Percentiles rank a stretch among this genome's conserved stretches.
Evolutionary conservation across 148 eudicot genomes (phyloP).

Genomic region (Limonium bicolor): DNA sequence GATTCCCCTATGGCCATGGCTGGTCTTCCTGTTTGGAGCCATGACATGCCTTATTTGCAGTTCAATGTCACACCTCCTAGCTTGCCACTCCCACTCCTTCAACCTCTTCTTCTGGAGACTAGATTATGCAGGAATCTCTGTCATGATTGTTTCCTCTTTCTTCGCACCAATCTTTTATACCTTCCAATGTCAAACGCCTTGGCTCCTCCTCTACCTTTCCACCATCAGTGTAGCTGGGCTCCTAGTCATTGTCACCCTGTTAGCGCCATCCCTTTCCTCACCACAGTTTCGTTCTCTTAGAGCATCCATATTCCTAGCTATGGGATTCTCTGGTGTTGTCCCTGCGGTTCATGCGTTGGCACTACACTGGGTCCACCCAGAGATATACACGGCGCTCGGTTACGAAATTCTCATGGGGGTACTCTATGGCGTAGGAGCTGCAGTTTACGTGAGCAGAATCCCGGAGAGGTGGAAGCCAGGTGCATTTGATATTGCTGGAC

Average conservation of each 20-base stretch:
- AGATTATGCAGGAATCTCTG: constrained; percentile 76
- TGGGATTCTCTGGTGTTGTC: constrained; percentile 79
- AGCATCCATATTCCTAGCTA: constrained; percentile 54
- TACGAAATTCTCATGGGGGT: constrained; percentile 62
- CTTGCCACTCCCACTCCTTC: constrained; percentile 69
- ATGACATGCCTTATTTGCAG: constrained; percentile 76
- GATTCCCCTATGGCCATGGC: constrained; percentile 82
- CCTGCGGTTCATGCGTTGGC: constrained; percentile 61
- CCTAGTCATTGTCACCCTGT: constrained; percentile 45
- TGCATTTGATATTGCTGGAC: constrained; percentile 72
- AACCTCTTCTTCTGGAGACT: constrained; percentile 79
- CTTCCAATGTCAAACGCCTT: constrained; percentile 43
- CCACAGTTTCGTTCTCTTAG: constrained; percentile 47
- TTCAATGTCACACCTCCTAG: constrained; percentile 71
- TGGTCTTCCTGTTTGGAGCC: constrained; percentile 70
- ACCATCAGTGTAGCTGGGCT: constrained; percentile 40
- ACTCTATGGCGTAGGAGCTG: constrained; percentile 53
- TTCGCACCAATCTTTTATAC: constrained; percentile 70
- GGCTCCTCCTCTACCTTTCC: constrained; percentile 46
- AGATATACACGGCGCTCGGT: constrained; percentile 39
- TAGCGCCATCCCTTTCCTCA: constrained; percentile 51
- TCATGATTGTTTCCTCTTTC: constrained; percentile 83
- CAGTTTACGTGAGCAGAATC: constrained; percentile 51
- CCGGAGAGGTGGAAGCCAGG: constrained; percentile 90
- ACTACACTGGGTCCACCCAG: constrained; percentile 36